These are phyloP conservation scores for Termitomyces sp. DNA, from an alignment of 768 basidiomycete species.

Conservation along the genomic window DNA sequence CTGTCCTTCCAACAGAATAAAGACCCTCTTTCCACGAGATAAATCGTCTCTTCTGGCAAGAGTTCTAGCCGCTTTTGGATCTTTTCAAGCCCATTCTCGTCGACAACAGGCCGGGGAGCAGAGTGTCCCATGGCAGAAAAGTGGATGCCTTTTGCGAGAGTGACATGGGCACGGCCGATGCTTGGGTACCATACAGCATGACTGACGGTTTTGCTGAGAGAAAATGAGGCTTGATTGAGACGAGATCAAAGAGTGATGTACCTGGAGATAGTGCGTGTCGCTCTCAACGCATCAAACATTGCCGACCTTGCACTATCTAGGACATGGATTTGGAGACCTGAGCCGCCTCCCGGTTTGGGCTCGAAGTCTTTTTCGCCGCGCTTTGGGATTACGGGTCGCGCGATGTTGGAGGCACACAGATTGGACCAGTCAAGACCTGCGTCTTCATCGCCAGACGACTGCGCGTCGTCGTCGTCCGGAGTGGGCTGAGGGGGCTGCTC, in stretches of 20 bases:
- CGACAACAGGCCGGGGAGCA: conserved; percentile 40
- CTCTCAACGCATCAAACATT: conserved; percentile 79
- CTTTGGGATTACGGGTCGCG: conserved; percentile 81
- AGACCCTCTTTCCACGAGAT: conserved; percentile 86
- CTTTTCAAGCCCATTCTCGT: conserved; percentile 33
- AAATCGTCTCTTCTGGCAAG: conserved; percentile 92
- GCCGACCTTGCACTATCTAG: conserved; percentile 77
- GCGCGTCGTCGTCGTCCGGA: conserved; percentile 34
- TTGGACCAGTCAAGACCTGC: conserved; percentile 81
- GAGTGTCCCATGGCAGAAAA: conserved; percentile 82
- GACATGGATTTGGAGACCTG: conserved; percentile 75
- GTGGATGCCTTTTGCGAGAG: conserved; percentile 74
- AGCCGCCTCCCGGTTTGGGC: conserved; percentile 61
- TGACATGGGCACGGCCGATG: conserved; percentile 61
- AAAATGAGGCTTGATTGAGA: not conserved
- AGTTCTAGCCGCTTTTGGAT: conserved; percentile 70
- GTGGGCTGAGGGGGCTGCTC: not conserved
- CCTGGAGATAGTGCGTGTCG: conserved; percentile 74
- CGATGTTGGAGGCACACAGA: conserved; percentile 36
- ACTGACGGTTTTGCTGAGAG: conserved; percentile 66
- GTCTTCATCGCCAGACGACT: conserved; percentile 56
- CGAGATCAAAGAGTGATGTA: conserved; percentile 18
- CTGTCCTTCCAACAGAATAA: conserved; percentile 76
- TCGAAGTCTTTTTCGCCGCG: conserved; percentile 98
- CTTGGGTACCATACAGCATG: conserved; percentile 76